Conservation (phyloP, 805 yeast species). For the Myxozyma monticola region DNA sequence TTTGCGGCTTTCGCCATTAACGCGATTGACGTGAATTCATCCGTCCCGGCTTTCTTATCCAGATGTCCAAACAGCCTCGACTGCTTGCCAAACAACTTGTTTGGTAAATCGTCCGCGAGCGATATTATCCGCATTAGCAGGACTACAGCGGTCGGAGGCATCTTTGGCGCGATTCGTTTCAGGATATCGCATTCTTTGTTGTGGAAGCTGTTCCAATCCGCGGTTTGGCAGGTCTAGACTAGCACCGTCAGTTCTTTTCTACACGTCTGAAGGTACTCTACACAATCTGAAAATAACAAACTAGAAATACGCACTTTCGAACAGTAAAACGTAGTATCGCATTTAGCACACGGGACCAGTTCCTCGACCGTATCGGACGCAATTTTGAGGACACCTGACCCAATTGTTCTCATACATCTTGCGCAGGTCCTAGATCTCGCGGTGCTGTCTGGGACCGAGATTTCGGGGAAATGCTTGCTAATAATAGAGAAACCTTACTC, state of each 20-base stretch:
- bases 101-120: background rate
- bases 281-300: no score
- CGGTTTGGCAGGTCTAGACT: conserved; percentile 10
- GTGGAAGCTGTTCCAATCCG: conserved; percentile 13
- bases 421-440: conserved; percentile 10
- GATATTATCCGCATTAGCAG: conserved; percentile 10
- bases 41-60: background rate
- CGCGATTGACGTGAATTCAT: conserved; percentile 2
- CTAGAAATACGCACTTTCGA: conserved; percentile 4
- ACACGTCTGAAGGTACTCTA: no score
- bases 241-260: background rate
- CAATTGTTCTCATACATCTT: conserved; percentile 2
- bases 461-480: no score
- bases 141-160: conserved; percentile 7
- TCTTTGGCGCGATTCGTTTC: background rate
- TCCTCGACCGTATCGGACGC: conserved; percentile 3
- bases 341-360: conserved; percentile 7
- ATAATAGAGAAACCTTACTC: no score
- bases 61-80: conserved; percentile 1
- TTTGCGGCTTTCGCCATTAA: conserved; percentile 15
- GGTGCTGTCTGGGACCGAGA: no score
- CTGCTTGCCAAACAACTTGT: background rate
- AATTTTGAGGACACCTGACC: background rate
- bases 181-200: conserved; percentile 10
- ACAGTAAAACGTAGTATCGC: conserved; percentile 14